phyloP scores from a whole-genome alignment of 768 basidiomycete genomes.

The Fistulinella prunicolor region DNA sequence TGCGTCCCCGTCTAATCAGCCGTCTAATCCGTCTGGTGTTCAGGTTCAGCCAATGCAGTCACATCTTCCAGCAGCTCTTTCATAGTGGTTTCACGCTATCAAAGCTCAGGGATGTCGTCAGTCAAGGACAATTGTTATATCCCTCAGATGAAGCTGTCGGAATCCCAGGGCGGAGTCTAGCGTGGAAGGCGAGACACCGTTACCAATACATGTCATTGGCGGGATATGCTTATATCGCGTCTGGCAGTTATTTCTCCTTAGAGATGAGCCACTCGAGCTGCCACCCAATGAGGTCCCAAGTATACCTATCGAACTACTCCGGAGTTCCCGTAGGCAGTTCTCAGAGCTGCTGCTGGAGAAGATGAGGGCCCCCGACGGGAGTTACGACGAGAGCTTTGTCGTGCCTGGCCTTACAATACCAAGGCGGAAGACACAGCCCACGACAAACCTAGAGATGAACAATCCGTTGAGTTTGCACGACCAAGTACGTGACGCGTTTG shows the following conservation, averaged over 20 bases:
- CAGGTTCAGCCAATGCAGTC: conserved; percentile 28
- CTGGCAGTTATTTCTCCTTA: conserved; percentile 64
- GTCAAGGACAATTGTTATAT: conserved; percentile 57
- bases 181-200: conserved; percentile 66
- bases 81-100: conserved; percentile 51
- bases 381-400: conserved; percentile 66
- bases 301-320: conserved; percentile 43
- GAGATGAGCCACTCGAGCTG: conserved; percentile 60
- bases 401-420: conserved; percentile 49
- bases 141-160: conserved; percentile 41
- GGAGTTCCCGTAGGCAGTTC: conserved; percentile 54
- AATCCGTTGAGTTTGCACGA: conserved; percentile 81
- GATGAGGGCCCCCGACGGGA: conserved; percentile 84
- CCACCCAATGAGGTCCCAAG: conserved; percentile 38
- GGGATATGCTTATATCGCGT: conserved; percentile 18
- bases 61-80: conserved; percentile 46
- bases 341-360: conserved; percentile 57
- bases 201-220: conserved; percentile 12
- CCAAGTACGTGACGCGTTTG: conserved; percentile 44
- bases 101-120: conserved; percentile 64
- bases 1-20: conserved; percentile 14
- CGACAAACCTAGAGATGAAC: conserved; percentile 60
- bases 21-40: background rate
- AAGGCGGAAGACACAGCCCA: conserved; percentile 26
- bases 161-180: conserved; percentile 72